Base-by-base conservation (phyloP, 257 asterid genomes). In the Capsicum chinense region DNA sequence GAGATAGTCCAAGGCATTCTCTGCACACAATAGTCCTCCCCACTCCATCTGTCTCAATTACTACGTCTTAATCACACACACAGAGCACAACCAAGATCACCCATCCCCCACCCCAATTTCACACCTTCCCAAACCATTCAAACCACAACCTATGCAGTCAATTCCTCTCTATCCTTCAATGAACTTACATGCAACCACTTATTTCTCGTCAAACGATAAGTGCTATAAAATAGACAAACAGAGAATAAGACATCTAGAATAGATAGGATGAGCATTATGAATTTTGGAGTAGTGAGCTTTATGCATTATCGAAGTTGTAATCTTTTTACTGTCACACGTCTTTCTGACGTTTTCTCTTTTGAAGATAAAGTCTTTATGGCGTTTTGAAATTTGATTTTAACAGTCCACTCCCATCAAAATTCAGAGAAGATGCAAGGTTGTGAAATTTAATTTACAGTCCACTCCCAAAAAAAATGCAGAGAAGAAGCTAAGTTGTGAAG, bases 401-500 rank as follows among this genome's bases (percentile, higher is more conserved):
- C 33, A 73, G 59, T 73, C 79, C 58, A 47, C 58, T 71, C 2
- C n/a, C 79, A 71, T 26, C 33, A 26, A 26, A 26, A 71, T 71
- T 57, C 79, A 47, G 79, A 71, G 58, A 44, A 47, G 33, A 26
- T 26, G 42, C 80, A 48, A 11, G 19, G 3, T n/a, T 48, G 1
- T n/a, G 62, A 74, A 74, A 21, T 3, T 73, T 21, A 21, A 13
- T 50, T 6, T 74, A 21, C 44, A 21, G 44, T 52, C 81, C 63
- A 52, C 13, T 76, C 62, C 48, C 81, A 52, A 26, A 35, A 16
- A 26, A 26, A 13, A 26, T 76, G 21, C 81, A 52, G 48, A 52
- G 81, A 76, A 76, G 81, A 52, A 52, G 81, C 64, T 7, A 21
- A 7, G 56, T 15, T 14, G 48, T 76, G 63, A 2, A 76, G 81